Evolutionary conservation across 768 basidiomycete species (phyloP).

Genomic region (Hypsizygus marmoreus): DNA sequence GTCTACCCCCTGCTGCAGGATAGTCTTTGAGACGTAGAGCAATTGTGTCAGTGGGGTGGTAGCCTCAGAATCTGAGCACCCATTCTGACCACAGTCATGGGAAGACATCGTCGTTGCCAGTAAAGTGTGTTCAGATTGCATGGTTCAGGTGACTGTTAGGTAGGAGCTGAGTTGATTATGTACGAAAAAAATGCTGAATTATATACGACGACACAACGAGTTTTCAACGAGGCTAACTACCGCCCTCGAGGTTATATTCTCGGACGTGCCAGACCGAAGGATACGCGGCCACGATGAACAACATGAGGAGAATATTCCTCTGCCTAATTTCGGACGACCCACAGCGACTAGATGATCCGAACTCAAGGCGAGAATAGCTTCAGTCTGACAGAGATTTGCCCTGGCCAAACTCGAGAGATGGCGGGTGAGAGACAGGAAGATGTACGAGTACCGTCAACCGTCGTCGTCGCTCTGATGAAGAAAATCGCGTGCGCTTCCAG

Average conservation of each 20-base stretch:
- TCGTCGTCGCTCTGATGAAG: constrained; percentile 76
- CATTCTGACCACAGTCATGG: constrained; percentile 16
- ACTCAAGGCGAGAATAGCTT: constrained; percentile 74
- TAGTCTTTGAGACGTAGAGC: constrained; percentile 63
- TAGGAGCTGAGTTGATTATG: no score
- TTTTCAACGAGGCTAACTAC: constrained; percentile 12
- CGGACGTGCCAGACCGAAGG: constrained; percentile 3
- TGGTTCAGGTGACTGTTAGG: no score
- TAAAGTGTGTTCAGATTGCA: constrained; percentile 56
- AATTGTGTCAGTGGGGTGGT: constrained; percentile 49
- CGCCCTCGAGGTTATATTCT: constrained; percentile 6
- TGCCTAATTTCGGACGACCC: constrained; percentile 81
- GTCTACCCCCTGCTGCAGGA: constrained; percentile 74
- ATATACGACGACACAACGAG: constrained; percentile 11
- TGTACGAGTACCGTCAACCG: constrained; percentile 49
- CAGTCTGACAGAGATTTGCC: constrained; percentile 65
- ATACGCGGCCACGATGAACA: not conserved
- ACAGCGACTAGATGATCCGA: constrained; percentile 56
- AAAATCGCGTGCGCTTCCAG: constrained; percentile 15
- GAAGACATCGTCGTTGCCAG: constrained; percentile 27
- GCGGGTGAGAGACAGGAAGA: constrained; percentile 77
- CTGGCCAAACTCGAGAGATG: constrained; percentile 31
- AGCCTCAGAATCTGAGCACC: constrained; percentile 15
- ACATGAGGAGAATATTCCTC: constrained; percentile 54
- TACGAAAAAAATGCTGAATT: no score